Evolutionary conservation across 208 protist species (phyloP).

Genomic region (Trypanosoma platydactyli): DNA sequence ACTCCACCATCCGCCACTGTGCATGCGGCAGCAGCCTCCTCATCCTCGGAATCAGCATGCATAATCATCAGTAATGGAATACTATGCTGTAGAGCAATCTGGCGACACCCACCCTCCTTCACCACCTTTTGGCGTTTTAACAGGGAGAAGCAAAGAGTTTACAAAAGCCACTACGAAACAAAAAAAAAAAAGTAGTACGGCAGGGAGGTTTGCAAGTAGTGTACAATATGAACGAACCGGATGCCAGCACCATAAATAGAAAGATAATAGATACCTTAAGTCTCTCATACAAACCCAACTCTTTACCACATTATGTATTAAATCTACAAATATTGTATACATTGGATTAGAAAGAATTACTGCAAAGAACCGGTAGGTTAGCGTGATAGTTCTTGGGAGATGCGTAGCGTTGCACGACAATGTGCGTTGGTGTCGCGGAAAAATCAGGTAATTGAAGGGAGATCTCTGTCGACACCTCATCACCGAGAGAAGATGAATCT

Average conservation of each 20-base stretch:
- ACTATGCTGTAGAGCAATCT: not conserved
- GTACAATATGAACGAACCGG: not conserved
- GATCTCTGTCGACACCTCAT: not conserved
- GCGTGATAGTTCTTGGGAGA: slow-evolving; percentile 22
- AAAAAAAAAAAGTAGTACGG: not conserved
- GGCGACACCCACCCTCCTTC: not conserved
- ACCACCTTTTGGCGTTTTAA: not conserved
- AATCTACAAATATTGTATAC: no score
- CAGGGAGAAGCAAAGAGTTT: not conserved
- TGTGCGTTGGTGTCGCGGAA: slow-evolving; percentile 4
- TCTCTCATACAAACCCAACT: not conserved
- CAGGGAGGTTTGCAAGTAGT: not conserved
- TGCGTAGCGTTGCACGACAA: slow-evolving; percentile 8
- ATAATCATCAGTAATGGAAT: not conserved
- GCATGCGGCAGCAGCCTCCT: slow-evolving; percentile 27
- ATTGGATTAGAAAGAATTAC: slow-evolving; percentile 11
- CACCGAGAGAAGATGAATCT: not conserved
- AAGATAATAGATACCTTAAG: not conserved
- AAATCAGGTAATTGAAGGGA: slow-evolving; percentile 37
- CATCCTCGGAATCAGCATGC: slow-evolving; percentile 24
- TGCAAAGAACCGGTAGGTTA: slow-evolving; percentile 8
- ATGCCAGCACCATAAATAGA: not conserved
- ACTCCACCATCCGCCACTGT: not conserved
- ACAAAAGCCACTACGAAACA: not conserved
- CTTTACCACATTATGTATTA: no score